Base-by-base conservation (phyloP, 2,329 filamentous ascomycete species). In the Nigrospora sphaerica region DNA sequence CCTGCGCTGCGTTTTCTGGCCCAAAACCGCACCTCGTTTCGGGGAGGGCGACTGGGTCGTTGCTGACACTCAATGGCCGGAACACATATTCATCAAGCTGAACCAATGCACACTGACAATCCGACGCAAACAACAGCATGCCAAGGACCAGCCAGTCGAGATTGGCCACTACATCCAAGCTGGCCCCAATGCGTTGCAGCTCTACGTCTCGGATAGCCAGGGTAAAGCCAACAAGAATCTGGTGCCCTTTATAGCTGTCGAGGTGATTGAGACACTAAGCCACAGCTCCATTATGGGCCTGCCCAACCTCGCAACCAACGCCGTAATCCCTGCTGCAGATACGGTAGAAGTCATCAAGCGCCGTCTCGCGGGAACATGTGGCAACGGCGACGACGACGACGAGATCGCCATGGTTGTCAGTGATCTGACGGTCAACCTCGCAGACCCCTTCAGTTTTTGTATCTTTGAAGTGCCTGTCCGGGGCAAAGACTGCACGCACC, bases 141-240 rank as follows among this genome's bases (percentile, higher is more conserved):
- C 83, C 12, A 87, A 83, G 54, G 87, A 95, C 55, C 64, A 89
- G 10, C 83, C 91, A 0, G 70, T 87, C 6, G 88, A 95, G 54
- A 68, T 95, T 19, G 90, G 88, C 1, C 62, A 78, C 11, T 49
- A 66, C 17, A 53, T 95, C 6, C 60, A 57, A 10, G 54, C 65
- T 14, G 88, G 87, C 0, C 58, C 61, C 6, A 95, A 95, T 56
- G 61, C 57, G 0, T 59, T 95, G 3, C 67, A 72, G 5, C 61
- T 91, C 55, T 79, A 56, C 51, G 67, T 69, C 44, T 58, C 55
- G 23, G 35, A 37, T 12, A 2, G 23, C 10, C 23, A 28, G 7
- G 23, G 23, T 5, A 28, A 28, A 28, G 44, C 45, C 14, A 49
- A 45, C 50, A 43, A 44, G 31, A 41, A 46, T 10, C 61, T 58